phyloP scores from a whole-genome alignment of 768 basidiomycete genomes.

The Coprinopsis sp. region DNA sequence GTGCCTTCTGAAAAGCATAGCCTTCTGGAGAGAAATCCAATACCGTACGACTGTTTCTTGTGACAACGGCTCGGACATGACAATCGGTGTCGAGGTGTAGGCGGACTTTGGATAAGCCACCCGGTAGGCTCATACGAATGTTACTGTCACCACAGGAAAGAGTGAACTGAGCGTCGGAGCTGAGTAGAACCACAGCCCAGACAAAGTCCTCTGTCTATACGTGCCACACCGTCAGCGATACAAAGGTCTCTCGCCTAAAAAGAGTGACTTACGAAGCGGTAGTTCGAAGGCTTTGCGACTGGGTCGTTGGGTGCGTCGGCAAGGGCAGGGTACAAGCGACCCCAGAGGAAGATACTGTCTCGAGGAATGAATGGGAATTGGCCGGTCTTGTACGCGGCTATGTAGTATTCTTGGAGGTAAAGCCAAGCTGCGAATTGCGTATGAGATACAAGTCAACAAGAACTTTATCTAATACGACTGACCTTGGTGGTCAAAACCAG shows the following conservation, averaged over 20 bases:
- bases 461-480: background rate
- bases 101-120: slow-evolving; percentile 48
- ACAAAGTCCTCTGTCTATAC: slow-evolving; percentile 50
- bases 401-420: slow-evolving; percentile 51
- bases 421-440: slow-evolving; percentile 36
- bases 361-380: slow-evolving; percentile 40
- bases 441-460: too few species aligned
- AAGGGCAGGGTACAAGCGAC: slow-evolving; percentile 27
- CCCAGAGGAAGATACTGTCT: slow-evolving; percentile 14
- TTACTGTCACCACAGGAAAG: slow-evolving; percentile 32
- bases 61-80: slow-evolving; percentile 15
- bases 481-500: slow-evolving; percentile 48
- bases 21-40: slow-evolving; percentile 36
- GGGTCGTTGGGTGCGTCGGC: slow-evolving; percentile 34
- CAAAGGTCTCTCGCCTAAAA: background rate
- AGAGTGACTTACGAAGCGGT: slow-evolving; percentile 36
- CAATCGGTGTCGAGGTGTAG: slow-evolving; percentile 30
- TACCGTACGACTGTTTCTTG: slow-evolving; percentile 29
- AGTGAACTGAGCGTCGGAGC: slow-evolving; percentile 37
- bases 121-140: slow-evolving; percentile 22
- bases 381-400: slow-evolving; percentile 54
- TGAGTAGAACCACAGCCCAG: slow-evolving; percentile 51
- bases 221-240: background rate
- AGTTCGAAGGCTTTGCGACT: slow-evolving; percentile 43
- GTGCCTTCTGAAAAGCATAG: slow-evolving; percentile 39